Evolutionary conservation across 768 basidiomycete species (phyloP).

Genomic region (Gloeophyllum trabeum): DNA sequence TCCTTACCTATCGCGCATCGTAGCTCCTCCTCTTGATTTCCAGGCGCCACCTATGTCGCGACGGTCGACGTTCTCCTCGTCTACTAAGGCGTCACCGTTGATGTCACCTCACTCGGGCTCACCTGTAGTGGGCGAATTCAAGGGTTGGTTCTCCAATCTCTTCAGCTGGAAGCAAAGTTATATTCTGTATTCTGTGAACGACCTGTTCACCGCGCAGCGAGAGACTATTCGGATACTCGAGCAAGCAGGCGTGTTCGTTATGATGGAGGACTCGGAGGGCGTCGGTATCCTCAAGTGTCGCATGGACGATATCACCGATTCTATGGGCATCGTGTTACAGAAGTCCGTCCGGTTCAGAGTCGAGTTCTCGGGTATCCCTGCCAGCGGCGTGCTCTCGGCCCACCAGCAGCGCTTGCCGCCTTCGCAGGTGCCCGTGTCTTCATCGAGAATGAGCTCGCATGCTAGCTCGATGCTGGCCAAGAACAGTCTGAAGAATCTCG

Average conservation of each 20-base stretch:
- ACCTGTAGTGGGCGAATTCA: constrained; percentile 75
- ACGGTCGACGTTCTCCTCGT: constrained; percentile 32
- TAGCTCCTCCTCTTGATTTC: constrained; percentile 50
- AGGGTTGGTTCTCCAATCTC: constrained; percentile 91
- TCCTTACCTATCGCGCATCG: background rate
- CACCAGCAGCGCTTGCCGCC: constrained; percentile 13
- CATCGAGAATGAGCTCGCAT: constrained; percentile 15
- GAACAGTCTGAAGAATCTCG: constrained; percentile 16
- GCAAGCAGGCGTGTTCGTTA: constrained; percentile 49
- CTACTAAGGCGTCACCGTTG: constrained; percentile 28
- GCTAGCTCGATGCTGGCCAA: constrained; percentile 13
- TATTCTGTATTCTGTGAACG: constrained; percentile 45
- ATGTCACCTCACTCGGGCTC: constrained; percentile 33
- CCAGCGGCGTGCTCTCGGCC: constrained; percentile 1
- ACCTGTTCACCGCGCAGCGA: constrained; percentile 47
- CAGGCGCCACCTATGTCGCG: constrained; percentile 24
- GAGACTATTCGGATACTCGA: constrained; percentile 57
- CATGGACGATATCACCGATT: constrained; percentile 30
- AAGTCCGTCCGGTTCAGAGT: constrained; percentile 80
- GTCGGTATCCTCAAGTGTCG: constrained; percentile 37
- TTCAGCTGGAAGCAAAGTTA: constrained; percentile 80
- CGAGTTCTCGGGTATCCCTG: constrained; percentile 43
- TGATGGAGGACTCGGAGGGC: constrained; percentile 40
- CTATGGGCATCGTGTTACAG: constrained; percentile 24
- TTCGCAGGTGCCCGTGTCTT: constrained; percentile 14